These are phyloP conservation scores for Leishmania braziliensis DNA, from an alignment of 208 protist genomes.

Conservation along the genomic window DNA sequence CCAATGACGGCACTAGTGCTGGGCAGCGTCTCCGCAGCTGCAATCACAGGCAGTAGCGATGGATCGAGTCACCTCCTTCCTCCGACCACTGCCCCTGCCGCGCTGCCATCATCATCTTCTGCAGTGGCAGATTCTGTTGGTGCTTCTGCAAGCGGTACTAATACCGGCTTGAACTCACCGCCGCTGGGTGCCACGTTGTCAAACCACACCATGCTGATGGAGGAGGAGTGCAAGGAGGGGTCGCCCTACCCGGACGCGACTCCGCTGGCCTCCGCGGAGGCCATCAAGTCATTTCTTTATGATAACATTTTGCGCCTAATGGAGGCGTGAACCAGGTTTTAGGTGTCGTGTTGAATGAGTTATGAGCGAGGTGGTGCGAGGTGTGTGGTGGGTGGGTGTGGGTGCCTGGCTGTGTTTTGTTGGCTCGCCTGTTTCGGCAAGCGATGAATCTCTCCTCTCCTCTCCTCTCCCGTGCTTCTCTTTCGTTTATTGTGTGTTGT, in stretches of 20 bases:
- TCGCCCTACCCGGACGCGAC: slow-evolving; percentile 29
- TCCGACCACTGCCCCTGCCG: neutral
- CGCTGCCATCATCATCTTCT: slow-evolving; percentile 7
- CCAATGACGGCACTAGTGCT: neutral
- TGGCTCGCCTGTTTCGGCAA: neutral
- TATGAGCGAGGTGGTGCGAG: neutral
- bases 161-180: slow-evolving; percentile 15
- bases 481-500: neutral
- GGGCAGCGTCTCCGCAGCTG: neutral
- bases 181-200: slow-evolving; percentile 29
- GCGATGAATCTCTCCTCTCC: neutral
- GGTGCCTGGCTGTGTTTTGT: neutral
- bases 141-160: neutral
- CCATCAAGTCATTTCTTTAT: slow-evolving; percentile 61
- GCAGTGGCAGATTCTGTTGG: neutral
- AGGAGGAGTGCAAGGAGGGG: slow-evolving; percentile 31
- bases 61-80: neutral
- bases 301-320: slow-evolving; percentile 38
- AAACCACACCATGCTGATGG: slow-evolving; percentile 22
- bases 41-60: neutral
- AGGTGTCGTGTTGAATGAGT: neutral
- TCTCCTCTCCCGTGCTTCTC: neutral
- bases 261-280: slow-evolving; percentile 42
- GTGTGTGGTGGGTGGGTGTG: neutral
- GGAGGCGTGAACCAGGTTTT: neutral